Conservation (phyloP, 352 stramenopile genomes). For the Phytophthora litchii region DNA sequence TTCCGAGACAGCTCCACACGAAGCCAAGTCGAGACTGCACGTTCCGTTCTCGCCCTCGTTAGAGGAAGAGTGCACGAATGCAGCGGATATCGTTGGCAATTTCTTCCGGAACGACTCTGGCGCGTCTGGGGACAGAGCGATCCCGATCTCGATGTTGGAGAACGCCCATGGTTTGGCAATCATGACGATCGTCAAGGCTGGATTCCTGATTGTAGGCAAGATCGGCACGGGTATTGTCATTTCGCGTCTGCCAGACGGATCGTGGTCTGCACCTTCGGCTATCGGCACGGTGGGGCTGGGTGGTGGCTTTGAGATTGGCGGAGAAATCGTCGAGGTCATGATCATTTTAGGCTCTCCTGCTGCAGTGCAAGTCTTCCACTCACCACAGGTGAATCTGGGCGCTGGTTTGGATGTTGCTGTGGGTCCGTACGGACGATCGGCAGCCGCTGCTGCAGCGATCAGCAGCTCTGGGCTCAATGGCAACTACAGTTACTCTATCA, state of each 20-base stretch:
- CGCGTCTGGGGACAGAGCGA: slow-evolving; percentile 44
- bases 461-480: slow-evolving; percentile 59
- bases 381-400: slow-evolving; percentile 85
- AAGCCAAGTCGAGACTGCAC: slow-evolving; percentile 48
- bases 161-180: slow-evolving; percentile 60
- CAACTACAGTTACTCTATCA: slow-evolving; percentile 93
- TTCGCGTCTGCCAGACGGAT: slow-evolving; percentile 62
- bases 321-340: slow-evolving; percentile 91
- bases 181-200: slow-evolving; percentile 59
- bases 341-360: slow-evolving; percentile 91
- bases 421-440: slow-evolving; percentile 82
- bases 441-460: slow-evolving; percentile 58
- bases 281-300: slow-evolving; percentile 86
- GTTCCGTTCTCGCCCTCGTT: slow-evolving; percentile 60
- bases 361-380: slow-evolving; percentile 86
- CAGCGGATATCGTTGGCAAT: slow-evolving; percentile 69
- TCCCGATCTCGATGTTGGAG: slow-evolving; percentile 56
- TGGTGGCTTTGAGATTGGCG: slow-evolving; percentile 84
- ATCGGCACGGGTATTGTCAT: slow-evolving; percentile 83
- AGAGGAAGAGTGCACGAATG: slow-evolving; percentile 65
- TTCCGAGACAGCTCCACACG: slow-evolving; percentile 44
- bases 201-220: slow-evolving; percentile 66
- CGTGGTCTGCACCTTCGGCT: slow-evolving; percentile 89
- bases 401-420: slow-evolving; percentile 86
- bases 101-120: slow-evolving; percentile 68